Conservation (phyloP, 176 grass and related monocot species). For the Poa annua region DNA sequence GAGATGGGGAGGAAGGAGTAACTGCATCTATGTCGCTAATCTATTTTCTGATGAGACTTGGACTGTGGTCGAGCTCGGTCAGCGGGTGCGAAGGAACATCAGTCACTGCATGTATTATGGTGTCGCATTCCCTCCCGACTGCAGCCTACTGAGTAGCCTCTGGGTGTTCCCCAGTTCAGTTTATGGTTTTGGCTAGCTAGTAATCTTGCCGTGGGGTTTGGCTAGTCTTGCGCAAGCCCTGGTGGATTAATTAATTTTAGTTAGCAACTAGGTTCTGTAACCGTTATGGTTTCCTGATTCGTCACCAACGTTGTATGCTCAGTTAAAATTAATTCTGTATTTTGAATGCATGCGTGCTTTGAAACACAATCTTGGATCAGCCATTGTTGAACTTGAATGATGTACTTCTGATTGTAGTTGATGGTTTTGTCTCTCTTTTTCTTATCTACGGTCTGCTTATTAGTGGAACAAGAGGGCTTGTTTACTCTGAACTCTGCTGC, state of each 20-base stretch:
- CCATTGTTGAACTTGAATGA: too few species aligned
- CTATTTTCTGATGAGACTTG: not conserved
- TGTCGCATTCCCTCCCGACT: not conserved
- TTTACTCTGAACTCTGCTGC: too few species aligned
- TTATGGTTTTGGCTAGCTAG: not conserved
- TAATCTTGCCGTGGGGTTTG: not conserved
- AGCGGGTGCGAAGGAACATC: not conserved
- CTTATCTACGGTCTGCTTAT: too few species aligned
- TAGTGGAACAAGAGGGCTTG: too few species aligned
- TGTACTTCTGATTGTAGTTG: too few species aligned
- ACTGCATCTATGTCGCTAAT: not conserved
- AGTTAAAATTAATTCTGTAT: too few species aligned
- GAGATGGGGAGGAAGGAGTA: constrained; percentile 6
- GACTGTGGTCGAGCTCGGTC: not conserved
- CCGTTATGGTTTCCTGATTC: not conserved
- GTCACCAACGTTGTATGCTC: not conserved
- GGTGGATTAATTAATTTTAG: not conserved
- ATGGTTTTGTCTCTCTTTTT: too few species aligned
- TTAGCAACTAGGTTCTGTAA: not conserved
- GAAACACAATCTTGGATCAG: too few species aligned
- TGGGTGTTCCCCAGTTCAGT: constrained; percentile 26
- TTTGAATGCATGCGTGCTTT: too few species aligned
- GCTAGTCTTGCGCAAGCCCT: not conserved
- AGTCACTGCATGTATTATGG: not conserved
- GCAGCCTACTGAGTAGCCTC: not conserved